Evolutionary conservation across 495 filamentous ascomycete species (phyloP).

Genomic region (Penicillium macrosclerotiorum): DNA sequence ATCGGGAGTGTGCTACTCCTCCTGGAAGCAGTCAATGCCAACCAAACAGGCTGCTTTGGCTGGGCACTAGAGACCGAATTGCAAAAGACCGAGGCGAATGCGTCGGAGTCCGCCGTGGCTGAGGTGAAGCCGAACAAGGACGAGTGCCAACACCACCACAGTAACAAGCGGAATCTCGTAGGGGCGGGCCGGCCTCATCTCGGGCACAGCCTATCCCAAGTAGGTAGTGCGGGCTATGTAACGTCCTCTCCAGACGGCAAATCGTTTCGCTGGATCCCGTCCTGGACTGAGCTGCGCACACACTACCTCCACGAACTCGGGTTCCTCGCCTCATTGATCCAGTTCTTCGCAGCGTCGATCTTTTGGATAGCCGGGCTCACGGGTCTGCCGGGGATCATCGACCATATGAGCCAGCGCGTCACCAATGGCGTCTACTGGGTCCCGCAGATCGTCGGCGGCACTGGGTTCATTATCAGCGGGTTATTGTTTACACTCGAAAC

Average conservation of each 20-base stretch:
- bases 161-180: constrained; percentile 45
- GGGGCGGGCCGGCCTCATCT: constrained; percentile 23
- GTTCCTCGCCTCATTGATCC: constrained; percentile 61
- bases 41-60: constrained; percentile 65
- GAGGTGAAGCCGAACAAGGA: constrained; percentile 27
- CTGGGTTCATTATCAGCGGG: constrained; percentile 58
- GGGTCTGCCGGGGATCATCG: constrained; percentile 56
- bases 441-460: constrained; percentile 66
- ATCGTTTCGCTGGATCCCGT: constrained; percentile 62
- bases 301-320: constrained; percentile 69
- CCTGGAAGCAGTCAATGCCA: constrained; percentile 68
- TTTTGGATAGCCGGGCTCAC: constrained; percentile 67
- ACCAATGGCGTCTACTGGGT: constrained; percentile 64
- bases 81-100: constrained; percentile 25
- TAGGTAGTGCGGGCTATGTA: constrained; percentile 5
- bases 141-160: constrained; percentile 56
- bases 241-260: constrained; percentile 17
- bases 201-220: neutral
- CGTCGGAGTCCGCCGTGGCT: constrained; percentile 3
- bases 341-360: constrained; percentile 62
- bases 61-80: constrained; percentile 61
- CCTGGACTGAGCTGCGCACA: constrained; percentile 50
- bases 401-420: constrained; percentile 41
- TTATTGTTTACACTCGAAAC: constrained; percentile 69
- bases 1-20: constrained; percentile 63